Evolutionary conservation across 2,329 filamentous ascomycete species (phyloP), one percentile per base, ranked within the genome.

Genomic region (Claviceps sp.): DNA sequence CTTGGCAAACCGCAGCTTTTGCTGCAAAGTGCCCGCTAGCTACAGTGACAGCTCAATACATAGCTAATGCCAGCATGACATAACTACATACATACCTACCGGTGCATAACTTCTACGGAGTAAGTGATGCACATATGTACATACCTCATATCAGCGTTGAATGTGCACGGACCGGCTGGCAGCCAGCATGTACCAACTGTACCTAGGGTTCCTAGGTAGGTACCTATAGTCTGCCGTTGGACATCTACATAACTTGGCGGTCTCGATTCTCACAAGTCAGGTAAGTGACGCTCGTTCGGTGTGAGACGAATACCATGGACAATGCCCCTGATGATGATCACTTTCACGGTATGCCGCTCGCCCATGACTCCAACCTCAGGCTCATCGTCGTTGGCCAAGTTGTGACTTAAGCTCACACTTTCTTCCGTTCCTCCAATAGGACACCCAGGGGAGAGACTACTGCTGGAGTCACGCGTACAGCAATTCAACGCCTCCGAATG

Each of bases 401-500:
- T 24, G 43, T 18, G 36, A 20, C 44, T 48, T 20, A 34, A 4
- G 49, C 49, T 51, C 11, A 47, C 36, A 4, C 13, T 11, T 4
- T n/a, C n/a, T 34, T 3, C 30, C 30, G 30, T 34, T 34, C 18
- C n/a, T 43, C 18, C 37, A 11, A 24, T 57, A 87, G 83, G 84
- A 49, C 76, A 80, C 52, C 70, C 76, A 8, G 65, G 73, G 6
- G 70, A 72, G 26, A 70, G 73, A 48, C 60, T 63, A 18, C 62
- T 64, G 1, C 71, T 85, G 0, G 68, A 78, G 57, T 59, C 66
- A n/a, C 71, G 74, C 46, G 75, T 75, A 14, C 61, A 67, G n/a
- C 58, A 60, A 16, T 81, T 82, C 57, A 68, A 81, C 56, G 64
- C 71, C 26, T 58, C 68, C 13, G 60, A 65, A 40, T 84, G 78